A percentile compares a stretch with the other conserved stretches of the same genome.
Conservation (phyloP, 768 basidiomycete species). For the Mycena albidolilacea region DNA sequence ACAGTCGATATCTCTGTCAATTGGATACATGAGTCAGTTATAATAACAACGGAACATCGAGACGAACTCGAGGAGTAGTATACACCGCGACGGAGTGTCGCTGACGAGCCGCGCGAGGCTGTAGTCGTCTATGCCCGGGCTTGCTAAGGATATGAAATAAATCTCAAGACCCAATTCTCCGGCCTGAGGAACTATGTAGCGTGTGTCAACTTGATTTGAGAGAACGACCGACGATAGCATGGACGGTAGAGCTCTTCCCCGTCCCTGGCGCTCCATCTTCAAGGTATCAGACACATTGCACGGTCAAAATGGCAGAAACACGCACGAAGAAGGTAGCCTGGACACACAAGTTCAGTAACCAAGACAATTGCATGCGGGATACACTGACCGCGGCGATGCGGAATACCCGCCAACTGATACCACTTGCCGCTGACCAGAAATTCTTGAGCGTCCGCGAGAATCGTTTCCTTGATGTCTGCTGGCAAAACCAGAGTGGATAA, state of each 20-base stretch:
- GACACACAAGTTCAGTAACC: background rate
- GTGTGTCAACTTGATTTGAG: background rate
- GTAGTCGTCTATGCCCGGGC: slow-evolving; percentile 26
- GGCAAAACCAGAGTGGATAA: slow-evolving; percentile 22
- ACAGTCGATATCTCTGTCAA: slow-evolving; percentile 26
- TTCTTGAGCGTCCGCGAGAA: slow-evolving; percentile 23
- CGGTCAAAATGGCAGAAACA: background rate
- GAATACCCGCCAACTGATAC: slow-evolving; percentile 27
- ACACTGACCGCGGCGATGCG: slow-evolving; percentile 21
- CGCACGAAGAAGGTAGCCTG: slow-evolving; percentile 24
- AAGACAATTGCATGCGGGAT: background rate
- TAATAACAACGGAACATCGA: background rate
- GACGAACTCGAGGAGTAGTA: slow-evolving; percentile 30
- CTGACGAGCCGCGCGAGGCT: slow-evolving; percentile 18
- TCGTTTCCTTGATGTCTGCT: slow-evolving; percentile 24
- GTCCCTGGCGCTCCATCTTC: slow-evolving; percentile 32
- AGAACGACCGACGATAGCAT: slow-evolving; percentile 11
- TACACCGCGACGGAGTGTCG: slow-evolving; percentile 20
- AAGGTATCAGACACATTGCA: background rate
- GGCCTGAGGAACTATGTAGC: slow-evolving; percentile 6
- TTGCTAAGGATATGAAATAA: slow-evolving; percentile 25
- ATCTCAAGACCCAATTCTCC: slow-evolving; percentile 31
- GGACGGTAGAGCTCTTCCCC: slow-evolving; percentile 32
- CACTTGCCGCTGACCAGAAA: slow-evolving; percentile 26
- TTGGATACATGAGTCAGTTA: background rate